These are phyloP conservation scores for Aspergillus sp. DNA, from an alignment of 2,329 filamentous ascomycete genomes.

Conservation along the genomic window DNA sequence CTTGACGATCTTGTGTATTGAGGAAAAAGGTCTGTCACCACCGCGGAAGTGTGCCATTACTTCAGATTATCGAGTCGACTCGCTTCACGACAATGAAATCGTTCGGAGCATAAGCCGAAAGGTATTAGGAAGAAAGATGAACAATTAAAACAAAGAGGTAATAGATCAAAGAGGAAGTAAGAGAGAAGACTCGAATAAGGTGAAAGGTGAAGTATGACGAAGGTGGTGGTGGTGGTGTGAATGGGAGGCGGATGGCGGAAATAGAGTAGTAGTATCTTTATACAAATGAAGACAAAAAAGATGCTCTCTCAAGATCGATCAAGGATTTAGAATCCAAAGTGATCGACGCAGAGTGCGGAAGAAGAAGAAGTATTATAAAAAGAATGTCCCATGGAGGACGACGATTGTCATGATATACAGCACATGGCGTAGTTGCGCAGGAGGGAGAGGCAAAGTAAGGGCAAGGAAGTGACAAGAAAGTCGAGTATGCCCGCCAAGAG, in stretches of 20 bases:
- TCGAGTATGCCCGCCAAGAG: conserved; percentile 18
- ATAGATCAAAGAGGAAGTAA: conserved; percentile 2
- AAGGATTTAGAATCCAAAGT: conserved; percentile 11
- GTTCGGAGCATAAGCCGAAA: conserved; percentile 3
- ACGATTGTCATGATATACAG: conserved; percentile 38
- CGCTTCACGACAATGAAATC: conserved; percentile 3
- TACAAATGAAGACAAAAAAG: conserved; percentile 6
- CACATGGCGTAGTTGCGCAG: conserved; percentile 23
- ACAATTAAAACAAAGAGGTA: conserved; percentile 3
- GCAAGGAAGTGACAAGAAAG: conserved; percentile 7
- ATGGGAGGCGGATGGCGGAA: conserved; percentile 2
- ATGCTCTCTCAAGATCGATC: conserved; percentile 24
- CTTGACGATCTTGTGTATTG: conserved; percentile 37
- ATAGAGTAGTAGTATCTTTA: conserved; percentile 1
- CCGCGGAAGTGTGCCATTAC: conserved; percentile 27
- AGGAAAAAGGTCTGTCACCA: conserved; percentile 25
- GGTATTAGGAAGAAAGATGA: background rate
- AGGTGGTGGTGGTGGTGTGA: background rate
- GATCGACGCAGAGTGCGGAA: conserved; percentile 22
- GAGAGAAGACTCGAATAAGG: background rate
- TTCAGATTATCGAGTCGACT: conserved; percentile 4
- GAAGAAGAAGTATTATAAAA: conserved; percentile 4
- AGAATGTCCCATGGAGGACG: conserved; percentile 31
- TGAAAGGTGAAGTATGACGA: background rate
- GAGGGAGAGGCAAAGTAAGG: conserved; percentile 9